Conservation (phyloP, 2,329 filamentous ascomycete genomes). For the Ustulina deusta region DNA sequence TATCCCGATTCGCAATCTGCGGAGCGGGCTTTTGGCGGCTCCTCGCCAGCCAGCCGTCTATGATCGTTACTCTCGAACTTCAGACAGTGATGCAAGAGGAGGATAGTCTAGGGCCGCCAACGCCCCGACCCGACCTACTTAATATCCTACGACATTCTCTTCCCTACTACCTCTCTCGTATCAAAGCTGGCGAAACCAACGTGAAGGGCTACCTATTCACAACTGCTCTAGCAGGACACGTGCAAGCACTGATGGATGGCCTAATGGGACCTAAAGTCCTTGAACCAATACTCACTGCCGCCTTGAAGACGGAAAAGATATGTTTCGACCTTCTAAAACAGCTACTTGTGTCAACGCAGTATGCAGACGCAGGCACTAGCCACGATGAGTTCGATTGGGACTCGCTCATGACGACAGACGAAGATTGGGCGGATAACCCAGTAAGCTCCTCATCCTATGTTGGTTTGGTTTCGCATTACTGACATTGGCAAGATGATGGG, state of each 20-base stretch:
- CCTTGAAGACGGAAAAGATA: slow-evolving; percentile 52
- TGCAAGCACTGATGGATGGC: slow-evolving; percentile 57
- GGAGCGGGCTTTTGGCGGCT: slow-evolving; percentile 58
- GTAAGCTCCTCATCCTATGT: slow-evolving; percentile 30
- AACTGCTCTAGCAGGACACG: slow-evolving; percentile 55
- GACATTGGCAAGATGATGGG: slow-evolving; percentile 27
- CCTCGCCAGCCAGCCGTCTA: slow-evolving; percentile 50
- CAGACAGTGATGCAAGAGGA: slow-evolving; percentile 57
- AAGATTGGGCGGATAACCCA: slow-evolving; percentile 54
- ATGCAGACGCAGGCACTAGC: slow-evolving; percentile 41
- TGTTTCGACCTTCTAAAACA: slow-evolving; percentile 53
- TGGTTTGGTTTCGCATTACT: neutral
- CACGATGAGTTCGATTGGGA: slow-evolving; percentile 44
- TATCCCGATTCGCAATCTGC: slow-evolving; percentile 55
- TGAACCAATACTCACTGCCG: slow-evolving; percentile 53
- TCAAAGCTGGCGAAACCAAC: slow-evolving; percentile 66
- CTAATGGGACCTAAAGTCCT: slow-evolving; percentile 52
- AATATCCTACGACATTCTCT: slow-evolving; percentile 57
- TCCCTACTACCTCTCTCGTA: slow-evolving; percentile 54
- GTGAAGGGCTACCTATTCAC: slow-evolving; percentile 64
- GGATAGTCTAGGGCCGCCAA: slow-evolving; percentile 52
- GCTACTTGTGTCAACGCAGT: slow-evolving; percentile 39
- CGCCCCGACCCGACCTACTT: slow-evolving; percentile 57
- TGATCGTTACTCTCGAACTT: slow-evolving; percentile 58
- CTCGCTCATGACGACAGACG: slow-evolving; percentile 46